Percentiles rank a stretch among this genome's conserved stretches.
Conservation (phyloP, 345 rosid genomes). For the Eucalyptus regnans region DNA sequence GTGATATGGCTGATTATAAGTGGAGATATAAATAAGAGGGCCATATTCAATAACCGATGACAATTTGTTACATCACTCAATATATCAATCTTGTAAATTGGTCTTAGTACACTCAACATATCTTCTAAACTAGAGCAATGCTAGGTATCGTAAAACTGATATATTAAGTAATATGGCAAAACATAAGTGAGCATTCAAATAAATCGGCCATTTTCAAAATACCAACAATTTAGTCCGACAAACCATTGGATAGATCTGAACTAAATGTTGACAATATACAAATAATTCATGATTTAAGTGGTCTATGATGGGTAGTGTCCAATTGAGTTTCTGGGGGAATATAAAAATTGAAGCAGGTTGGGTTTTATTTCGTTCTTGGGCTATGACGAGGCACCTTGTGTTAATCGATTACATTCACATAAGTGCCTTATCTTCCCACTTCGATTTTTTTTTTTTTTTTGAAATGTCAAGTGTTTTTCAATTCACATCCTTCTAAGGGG, state of each 20-base stretch:
- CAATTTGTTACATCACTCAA: background rate
- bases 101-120: background rate
- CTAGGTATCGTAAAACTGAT: background rate
- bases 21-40: background rate
- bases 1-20: background rate
- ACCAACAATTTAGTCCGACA: background rate
- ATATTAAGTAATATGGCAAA: background rate
- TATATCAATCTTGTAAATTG: background rate
- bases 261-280: background rate
- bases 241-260: background rate
- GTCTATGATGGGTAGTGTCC: background rate
- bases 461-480: background rate
- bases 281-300: background rate
- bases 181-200: background rate
- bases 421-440: background rate
- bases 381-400: background rate
- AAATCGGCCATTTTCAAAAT: background rate
- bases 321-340: background rate
- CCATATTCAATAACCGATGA: background rate
- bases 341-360: background rate
- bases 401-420: background rate
- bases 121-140: background rate
- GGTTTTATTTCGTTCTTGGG: background rate
- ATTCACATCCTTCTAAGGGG: background rate
- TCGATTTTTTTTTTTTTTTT: background rate